Evolutionary conservation across 1,139 yeast species (phyloP), one percentile per base, ranked within the genome.

Genomic region (Scheffersomyces lignicola): DNA sequence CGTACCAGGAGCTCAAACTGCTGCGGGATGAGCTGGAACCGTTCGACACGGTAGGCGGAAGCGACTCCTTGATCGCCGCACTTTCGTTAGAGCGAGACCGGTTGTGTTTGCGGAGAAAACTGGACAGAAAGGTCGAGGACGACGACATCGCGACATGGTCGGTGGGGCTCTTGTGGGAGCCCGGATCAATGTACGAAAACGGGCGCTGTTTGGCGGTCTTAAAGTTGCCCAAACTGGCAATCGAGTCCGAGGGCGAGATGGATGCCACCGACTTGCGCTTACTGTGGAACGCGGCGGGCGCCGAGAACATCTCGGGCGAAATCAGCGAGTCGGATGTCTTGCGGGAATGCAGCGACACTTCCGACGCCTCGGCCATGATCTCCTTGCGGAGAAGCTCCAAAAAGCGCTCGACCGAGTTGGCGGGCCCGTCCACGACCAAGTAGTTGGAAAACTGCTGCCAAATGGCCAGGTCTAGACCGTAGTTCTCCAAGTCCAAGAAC

Each of bases 401-500:
- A 73, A 83, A 63, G 67, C 90, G 40, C 73, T 70, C 49, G 63
- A 75, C 47, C 62, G 85, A 22, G 73, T 73, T 41, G 66, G 72
- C 38, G 58, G 56, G 73, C 37, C 73, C 71, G 24, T 64, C 73
- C 2, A 61, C 45, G 1, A 45, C 52, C 24, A 70, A 47, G 33
- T 54, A 60, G 34, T 61, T 58, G 28, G 71, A 54, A 41, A 76
- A 65, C 37, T 49, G 84, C 61, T 46, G 78, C 72, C 69, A 76
- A 52, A 55, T 69, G 56, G 54, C 66, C 51, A 67, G 72, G 58
- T 48, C 73, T 52, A 46, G 65, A 53, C 82, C 88, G 53, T 84
- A 84, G 36, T 82, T 86, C 28, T 80, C 75, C 43, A 89, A 63
- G 37, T 78, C 80, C 17, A 88, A 60, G 49, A 88, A 88, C 24